Base-by-base conservation (phyloP, 805 yeast species). In the Candida pini region DNA sequence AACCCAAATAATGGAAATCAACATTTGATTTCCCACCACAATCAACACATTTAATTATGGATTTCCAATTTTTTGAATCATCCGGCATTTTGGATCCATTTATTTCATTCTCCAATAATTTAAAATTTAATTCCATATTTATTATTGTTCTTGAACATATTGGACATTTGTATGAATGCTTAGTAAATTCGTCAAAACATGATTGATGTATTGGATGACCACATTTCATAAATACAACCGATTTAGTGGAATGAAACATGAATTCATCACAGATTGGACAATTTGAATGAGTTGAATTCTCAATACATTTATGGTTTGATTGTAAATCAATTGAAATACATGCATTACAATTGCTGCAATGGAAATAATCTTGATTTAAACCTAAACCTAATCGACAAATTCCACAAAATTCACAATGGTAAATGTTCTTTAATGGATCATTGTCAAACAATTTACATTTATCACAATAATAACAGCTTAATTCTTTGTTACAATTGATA, bases 181-280 rank as follows among this genome's bases (percentile, higher is more conserved):
- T 72, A n/a, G 85, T 75, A 54, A 82, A 78, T 44, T 85, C 90
- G 41, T 80, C 80, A 56, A 78, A 88, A 57, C 97, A 89, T 18
- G 58, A 51, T 55, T 87, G 86, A 61, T 89, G 97, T 39, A 89
- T 89, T 25, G 95, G 85, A 60, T 89, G 97, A 2, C 97, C 96
- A 61, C 97, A 89, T 31, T 71, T 66, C 96, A 89, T 87, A 56
- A 89, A 88, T 15, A 87, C 95, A 28, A 88, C 95, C 9, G 87
- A 80, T 53, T 68, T 71, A 6, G 82, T 76, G 4, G 92, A 80
- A 12, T 87, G 82, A 56, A 89, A 89, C 75, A 89, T 75, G 56
- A 79, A 88, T 48, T 88, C 97, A 38, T 83, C 85, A 60, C 97
- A 89, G 24, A 89, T 86, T 2, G 96, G 95, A 57, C 97, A 89